These are phyloP conservation scores for Aspergillus sp. DNA, from an alignment of 2,329 filamentous ascomycete species.

Conservation along the genomic window DNA sequence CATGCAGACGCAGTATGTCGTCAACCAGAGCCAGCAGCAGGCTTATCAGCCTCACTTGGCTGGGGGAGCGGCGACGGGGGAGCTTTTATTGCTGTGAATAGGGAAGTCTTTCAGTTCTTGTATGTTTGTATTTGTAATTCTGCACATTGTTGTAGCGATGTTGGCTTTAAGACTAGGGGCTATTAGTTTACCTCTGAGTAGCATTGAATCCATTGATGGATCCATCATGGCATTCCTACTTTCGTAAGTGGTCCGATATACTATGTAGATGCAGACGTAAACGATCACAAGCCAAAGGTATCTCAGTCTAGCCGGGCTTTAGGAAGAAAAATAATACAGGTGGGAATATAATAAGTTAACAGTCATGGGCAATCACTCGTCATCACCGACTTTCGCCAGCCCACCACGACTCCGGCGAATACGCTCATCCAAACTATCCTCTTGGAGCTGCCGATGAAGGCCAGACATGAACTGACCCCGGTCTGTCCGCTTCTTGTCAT, in stretches of 20 bases:
- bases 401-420: constrained; percentile 35
- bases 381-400: constrained; percentile 25
- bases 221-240: too few relatives aligned
- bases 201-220: neutral
- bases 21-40: constrained; percentile 79
- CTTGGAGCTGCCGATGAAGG: constrained; percentile 33
- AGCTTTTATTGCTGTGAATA: constrained; percentile 65
- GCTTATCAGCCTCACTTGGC: constrained; percentile 68
- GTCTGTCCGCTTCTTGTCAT: constrained; percentile 52
- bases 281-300: neutral
- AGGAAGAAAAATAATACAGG: constrained; percentile 1
- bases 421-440: constrained; percentile 37
- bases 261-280: neutral
- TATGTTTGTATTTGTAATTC: constrained; percentile 2
- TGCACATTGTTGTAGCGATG: neutral
- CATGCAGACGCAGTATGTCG: constrained; percentile 58
- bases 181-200: neutral
- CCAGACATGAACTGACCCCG: constrained; percentile 35
- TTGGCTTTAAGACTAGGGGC: neutral
- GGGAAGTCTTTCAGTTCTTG: neutral
- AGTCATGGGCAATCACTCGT: constrained; percentile 10
- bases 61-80: constrained; percentile 65
- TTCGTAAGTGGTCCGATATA: neutral
- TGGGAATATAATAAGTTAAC: neutral
- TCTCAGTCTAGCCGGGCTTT: neutral